A percentile compares a stretch with the other conserved stretches of the same genome.
These are phyloP conservation scores for Dictyostelium capitatum DNA, from an alignment of 78 protist genomes.

Conservation along the genomic window DNA sequence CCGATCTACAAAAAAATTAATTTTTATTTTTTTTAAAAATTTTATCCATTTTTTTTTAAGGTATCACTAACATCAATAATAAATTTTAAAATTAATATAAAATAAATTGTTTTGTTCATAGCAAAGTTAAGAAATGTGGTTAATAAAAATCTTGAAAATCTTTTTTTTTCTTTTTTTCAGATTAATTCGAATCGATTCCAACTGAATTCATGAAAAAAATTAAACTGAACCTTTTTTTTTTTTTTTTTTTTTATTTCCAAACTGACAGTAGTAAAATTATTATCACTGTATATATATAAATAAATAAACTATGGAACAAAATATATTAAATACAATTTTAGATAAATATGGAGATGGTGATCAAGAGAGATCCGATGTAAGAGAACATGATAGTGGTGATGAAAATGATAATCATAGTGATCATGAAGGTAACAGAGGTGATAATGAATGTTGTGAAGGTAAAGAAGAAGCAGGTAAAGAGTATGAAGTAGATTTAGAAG, in stretches of 20 bases:
- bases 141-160: too few relatives aligned
- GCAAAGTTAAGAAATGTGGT: too few relatives aligned
- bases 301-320: constrained; percentile 18
- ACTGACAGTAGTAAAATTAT: not conserved
- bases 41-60: too few relatives aligned
- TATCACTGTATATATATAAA: not conserved
- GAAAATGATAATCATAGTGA: constrained; percentile 35
- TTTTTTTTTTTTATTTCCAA: not conserved
- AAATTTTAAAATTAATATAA: too few relatives aligned
- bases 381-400: constrained; percentile 77
- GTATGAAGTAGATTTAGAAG: constrained; percentile 1
- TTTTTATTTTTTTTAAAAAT: too few relatives aligned
- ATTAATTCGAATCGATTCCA: too few relatives aligned
- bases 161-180: too few relatives aligned
- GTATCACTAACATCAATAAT: too few relatives aligned
- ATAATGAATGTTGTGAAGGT: constrained; percentile 22
- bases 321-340: constrained; percentile 11
- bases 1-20: too few relatives aligned
- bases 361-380: constrained; percentile 39
- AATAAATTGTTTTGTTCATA: too few relatives aligned
- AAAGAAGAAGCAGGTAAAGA: not conserved
- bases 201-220: too few relatives aligned
- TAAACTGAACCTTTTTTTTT: too few relatives aligned
- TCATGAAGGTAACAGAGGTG: constrained; percentile 4
- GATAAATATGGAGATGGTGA: constrained; percentile 26